phyloP scores from a whole-genome alignment of 371 early-diverging fungal species.

The Haplosporangium sp. region DNA sequence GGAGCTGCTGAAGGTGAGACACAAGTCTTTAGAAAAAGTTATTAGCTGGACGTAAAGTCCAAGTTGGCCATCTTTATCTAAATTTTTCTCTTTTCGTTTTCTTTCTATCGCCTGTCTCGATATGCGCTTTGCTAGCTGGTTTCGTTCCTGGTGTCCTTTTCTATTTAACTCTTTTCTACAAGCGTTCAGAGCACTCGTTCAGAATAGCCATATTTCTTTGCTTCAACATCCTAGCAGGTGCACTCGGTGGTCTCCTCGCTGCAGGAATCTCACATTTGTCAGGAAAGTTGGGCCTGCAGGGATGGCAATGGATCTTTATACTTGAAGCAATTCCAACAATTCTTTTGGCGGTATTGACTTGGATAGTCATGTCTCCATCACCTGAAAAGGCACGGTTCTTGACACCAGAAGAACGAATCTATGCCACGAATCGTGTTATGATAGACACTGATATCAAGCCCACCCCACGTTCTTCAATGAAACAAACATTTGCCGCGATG shows the following conservation, averaged over 20 bases:
- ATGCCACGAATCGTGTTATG: conserved; percentile 65
- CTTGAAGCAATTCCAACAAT: conserved; percentile 64
- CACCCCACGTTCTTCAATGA: conserved; percentile 45
- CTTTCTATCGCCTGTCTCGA: too few relatives aligned
- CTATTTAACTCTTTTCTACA: conserved; percentile 85
- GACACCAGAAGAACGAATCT: conserved; percentile 60
- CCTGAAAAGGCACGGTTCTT: conserved; percentile 66
- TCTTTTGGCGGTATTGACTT: conserved; percentile 53
- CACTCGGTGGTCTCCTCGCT: conserved; percentile 76
- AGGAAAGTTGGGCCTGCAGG: conserved; percentile 58
- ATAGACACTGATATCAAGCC: conserved; percentile 54
- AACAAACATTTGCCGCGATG: conserved; percentile 58
- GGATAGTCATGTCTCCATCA: conserved; percentile 66
- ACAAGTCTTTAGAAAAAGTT: too few relatives aligned
- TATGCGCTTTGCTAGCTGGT: conserved; percentile 58
- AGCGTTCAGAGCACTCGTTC: conserved; percentile 74
- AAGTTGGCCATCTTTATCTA: too few relatives aligned
- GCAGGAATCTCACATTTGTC: conserved; percentile 68
- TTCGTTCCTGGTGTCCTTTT: conserved; percentile 83
- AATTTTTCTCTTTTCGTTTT: too few relatives aligned
- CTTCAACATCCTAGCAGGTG: conserved; percentile 78
- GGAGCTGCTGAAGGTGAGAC: conserved; percentile 61
- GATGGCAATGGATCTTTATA: conserved; percentile 77
- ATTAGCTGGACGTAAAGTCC: too few relatives aligned
- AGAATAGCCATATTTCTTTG: conserved; percentile 79